phyloP scores from a whole-genome alignment of 305 asterid genomes.

The Fraxinus angustifolia region DNA sequence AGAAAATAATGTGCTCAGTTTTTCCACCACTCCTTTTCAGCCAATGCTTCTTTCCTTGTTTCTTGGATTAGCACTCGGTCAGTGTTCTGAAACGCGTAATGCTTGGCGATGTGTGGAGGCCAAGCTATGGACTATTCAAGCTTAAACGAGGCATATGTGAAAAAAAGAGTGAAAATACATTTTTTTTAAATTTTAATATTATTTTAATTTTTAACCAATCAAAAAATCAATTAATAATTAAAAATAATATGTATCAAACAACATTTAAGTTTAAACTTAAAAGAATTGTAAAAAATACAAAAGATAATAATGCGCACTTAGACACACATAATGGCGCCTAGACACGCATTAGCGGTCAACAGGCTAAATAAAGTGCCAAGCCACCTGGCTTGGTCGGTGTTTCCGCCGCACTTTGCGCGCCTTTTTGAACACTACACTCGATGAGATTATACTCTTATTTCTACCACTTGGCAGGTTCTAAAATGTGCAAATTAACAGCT shows the following conservation, averaged over 20 bases:
- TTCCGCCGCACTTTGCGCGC: not conserved
- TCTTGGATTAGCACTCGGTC: not conserved
- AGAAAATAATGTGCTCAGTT: not conserved
- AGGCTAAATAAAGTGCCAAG: too few species aligned
- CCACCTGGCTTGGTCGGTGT: too few species aligned
- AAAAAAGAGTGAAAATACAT: not conserved
- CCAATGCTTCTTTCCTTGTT: not conserved
- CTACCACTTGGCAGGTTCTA: slow-evolving; percentile 9
- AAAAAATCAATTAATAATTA: not conserved
- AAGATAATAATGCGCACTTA: not conserved
- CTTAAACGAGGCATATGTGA: not conserved
- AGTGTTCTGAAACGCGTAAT: not conserved
- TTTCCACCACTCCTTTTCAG: not conserved
- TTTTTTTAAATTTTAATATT: too few species aligned
- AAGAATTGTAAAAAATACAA: not conserved
- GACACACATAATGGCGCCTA: not conserved
- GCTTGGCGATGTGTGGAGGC: not conserved
- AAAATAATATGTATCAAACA: not conserved
- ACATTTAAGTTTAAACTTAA: not conserved
- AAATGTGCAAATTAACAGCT: not conserved
- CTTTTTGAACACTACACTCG: not conserved
- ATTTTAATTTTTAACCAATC: not conserved
- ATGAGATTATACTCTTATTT: slow-evolving; percentile 7
- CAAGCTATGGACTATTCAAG: not conserved
- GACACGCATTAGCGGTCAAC: not conserved